Conservation (phyloP, 495 filamentous ascomycete species). For the Podospora anserina region DNA sequence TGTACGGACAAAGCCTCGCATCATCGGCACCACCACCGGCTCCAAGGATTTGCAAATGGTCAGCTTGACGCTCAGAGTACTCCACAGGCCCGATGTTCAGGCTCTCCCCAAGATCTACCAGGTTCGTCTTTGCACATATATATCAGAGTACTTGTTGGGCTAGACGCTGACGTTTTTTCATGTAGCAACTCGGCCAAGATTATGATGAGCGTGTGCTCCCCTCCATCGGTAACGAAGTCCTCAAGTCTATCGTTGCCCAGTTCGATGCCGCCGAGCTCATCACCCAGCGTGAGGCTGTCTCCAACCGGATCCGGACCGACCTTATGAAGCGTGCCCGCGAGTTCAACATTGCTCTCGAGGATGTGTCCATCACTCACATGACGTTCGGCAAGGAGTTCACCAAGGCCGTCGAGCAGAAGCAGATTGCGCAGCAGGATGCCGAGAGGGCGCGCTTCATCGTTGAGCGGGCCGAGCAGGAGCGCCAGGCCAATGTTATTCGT, state of each 20-base stretch:
- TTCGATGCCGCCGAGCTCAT: slow-evolving; percentile 99
- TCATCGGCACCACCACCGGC: slow-evolving; percentile 96
- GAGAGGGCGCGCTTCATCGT: slow-evolving; percentile 97
- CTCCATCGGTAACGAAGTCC: slow-evolving; percentile 99
- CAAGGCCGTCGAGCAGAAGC: slow-evolving; percentile 97
- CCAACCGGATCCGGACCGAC: slow-evolving; percentile 90
- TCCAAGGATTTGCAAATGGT: slow-evolving; percentile 99
- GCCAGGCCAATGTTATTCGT: slow-evolving; percentile 96
- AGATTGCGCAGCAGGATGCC: slow-evolving; percentile 99
- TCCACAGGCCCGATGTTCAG: slow-evolving; percentile 93
- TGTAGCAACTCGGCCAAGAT: slow-evolving; percentile 77
- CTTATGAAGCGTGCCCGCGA: slow-evolving; percentile 92
- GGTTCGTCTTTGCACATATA: slow-evolving; percentile 60
- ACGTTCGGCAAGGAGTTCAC: slow-evolving; percentile 99
- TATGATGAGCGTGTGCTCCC: slow-evolving; percentile 99
- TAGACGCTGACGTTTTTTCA: background rate
- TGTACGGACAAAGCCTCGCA: slow-evolving; percentile 94
- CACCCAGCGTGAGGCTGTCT: slow-evolving; percentile 96
- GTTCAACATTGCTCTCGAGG: slow-evolving; percentile 99
- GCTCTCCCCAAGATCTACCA: slow-evolving; percentile 96
- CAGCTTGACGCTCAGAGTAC: slow-evolving; percentile 90
- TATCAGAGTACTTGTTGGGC: background rate
- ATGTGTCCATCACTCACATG: slow-evolving; percentile 99
- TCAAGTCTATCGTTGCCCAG: slow-evolving; percentile 97
- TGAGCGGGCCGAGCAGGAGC: slow-evolving; percentile 97